Conservation (phyloP, 2,329 filamentous ascomycete species). For the Emmonsiellopsis sp. region DNA sequence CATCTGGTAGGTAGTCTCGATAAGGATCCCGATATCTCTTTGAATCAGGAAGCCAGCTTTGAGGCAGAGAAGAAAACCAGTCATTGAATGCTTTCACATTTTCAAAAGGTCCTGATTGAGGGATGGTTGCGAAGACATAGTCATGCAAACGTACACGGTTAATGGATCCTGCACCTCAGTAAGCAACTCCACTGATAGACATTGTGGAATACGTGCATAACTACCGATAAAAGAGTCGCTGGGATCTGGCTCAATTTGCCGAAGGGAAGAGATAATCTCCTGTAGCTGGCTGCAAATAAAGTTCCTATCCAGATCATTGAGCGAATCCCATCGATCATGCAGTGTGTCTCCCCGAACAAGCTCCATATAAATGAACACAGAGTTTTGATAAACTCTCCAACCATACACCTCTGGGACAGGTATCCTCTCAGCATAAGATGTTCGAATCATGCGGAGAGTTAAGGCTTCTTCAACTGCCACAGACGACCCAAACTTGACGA, state of each 20-base stretch:
- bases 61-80: conserved; percentile 18
- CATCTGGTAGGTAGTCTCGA: conserved; percentile 18
- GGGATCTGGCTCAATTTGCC: conserved; percentile 13
- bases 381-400: conserved; percentile 18
- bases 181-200: not conserved
- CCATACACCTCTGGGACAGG: conserved; percentile 31
- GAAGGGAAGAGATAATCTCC: conserved; percentile 12
- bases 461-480: conserved; percentile 16
- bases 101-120: conserved; percentile 14
- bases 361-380: conserved; percentile 26
- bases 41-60: conserved; percentile 10
- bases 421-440: conserved; percentile 13
- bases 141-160: conserved; percentile 10
- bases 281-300: conserved; percentile 13
- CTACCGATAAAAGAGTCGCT: conserved; percentile 17
- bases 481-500: conserved; percentile 18
- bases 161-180: conserved; percentile 13
- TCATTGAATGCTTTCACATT: conserved; percentile 19
- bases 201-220: not conserved
- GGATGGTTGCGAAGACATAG: conserved; percentile 14
- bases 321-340: conserved; percentile 16
- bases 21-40: conserved; percentile 13
- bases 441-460: conserved; percentile 16
- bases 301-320: conserved; percentile 9
- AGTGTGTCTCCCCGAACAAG: conserved; percentile 20